phyloP scores from a whole-genome alignment of 345 rosid species.

The Eucalyptus dawsonii region DNA sequence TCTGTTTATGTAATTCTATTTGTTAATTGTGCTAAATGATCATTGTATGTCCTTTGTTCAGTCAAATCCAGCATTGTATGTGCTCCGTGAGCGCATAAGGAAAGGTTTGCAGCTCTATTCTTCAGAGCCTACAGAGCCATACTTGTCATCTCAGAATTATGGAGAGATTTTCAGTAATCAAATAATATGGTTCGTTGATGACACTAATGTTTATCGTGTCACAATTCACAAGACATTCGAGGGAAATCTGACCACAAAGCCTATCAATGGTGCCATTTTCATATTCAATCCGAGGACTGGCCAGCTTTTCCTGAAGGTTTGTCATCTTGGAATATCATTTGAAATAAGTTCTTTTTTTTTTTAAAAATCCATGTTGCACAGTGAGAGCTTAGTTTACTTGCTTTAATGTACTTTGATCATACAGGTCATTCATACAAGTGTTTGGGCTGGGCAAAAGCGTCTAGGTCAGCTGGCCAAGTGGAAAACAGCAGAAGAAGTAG shows the following conservation, averaged over 20 bases:
- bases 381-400: background rate
- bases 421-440: slow-evolving; percentile 97
- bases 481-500: slow-evolving; percentile 99
- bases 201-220: slow-evolving; percentile 97
- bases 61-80: slow-evolving; percentile 98
- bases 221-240: slow-evolving; percentile 99
- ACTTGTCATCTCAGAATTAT: slow-evolving; percentile 94
- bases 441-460: slow-evolving; percentile 99
- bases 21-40: background rate
- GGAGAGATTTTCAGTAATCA: slow-evolving; percentile 99
- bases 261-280: slow-evolving; percentile 95
- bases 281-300: slow-evolving; percentile 98
- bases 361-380: background rate
- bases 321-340: background rate
- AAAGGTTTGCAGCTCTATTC: slow-evolving; percentile 98
- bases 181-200: slow-evolving; percentile 99
- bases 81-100: slow-evolving; percentile 95
- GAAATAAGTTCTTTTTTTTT: background rate
- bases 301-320: slow-evolving; percentile 87
- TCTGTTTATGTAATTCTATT: background rate
- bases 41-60: slow-evolving; percentile 9
- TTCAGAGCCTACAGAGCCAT: slow-evolving; percentile 99
- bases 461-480: slow-evolving; percentile 98
- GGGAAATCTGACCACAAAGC: slow-evolving; percentile 98
- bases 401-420: background rate